phyloP scores from a whole-genome alignment of 768 basidiomycete species.

The Hemileccinum rubropunctum region DNA sequence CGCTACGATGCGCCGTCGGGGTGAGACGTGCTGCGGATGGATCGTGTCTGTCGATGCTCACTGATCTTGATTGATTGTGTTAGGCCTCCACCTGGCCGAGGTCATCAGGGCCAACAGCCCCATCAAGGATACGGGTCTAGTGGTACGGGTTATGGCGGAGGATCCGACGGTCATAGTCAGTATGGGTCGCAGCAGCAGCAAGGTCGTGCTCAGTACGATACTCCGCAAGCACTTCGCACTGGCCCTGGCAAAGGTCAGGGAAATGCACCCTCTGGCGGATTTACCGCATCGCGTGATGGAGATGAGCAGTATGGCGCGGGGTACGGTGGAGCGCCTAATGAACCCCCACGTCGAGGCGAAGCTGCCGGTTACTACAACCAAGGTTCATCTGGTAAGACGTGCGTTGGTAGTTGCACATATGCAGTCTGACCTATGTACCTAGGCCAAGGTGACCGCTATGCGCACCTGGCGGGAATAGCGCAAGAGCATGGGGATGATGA shows the following conservation, averaged over 20 bases:
- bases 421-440: constrained; percentile 3
- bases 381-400: constrained; percentile 4
- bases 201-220: constrained; percentile 8
- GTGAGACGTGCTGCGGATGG: constrained; percentile 4
- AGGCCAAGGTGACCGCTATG: constrained; percentile 23
- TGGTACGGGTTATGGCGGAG: constrained; percentile 1
- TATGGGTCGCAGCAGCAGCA: constrained; percentile 10
- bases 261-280: constrained; percentile 18
- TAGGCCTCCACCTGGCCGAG: constrained; percentile 8
- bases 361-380: constrained; percentile 19
- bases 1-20: constrained; percentile 13
- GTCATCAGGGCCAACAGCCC: constrained; percentile 4
- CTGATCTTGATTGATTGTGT: background rate
- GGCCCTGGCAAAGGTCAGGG: constrained; percentile 4
- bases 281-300: constrained; percentile 8
- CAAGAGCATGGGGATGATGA: constrained; percentile 13
- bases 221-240: background rate
- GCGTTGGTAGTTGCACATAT: background rate
- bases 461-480: constrained; percentile 16
- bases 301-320: constrained; percentile 8
- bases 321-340: constrained; percentile 1
- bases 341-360: constrained; percentile 13
- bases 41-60: background rate
- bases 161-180: constrained; percentile 7
- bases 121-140: constrained; percentile 6